Evolutionary conservation across 768 basidiomycete genomes (phyloP), one percentile per base, ranked within the genome.

Genomic region (Lactifluus piperatus): DNA sequence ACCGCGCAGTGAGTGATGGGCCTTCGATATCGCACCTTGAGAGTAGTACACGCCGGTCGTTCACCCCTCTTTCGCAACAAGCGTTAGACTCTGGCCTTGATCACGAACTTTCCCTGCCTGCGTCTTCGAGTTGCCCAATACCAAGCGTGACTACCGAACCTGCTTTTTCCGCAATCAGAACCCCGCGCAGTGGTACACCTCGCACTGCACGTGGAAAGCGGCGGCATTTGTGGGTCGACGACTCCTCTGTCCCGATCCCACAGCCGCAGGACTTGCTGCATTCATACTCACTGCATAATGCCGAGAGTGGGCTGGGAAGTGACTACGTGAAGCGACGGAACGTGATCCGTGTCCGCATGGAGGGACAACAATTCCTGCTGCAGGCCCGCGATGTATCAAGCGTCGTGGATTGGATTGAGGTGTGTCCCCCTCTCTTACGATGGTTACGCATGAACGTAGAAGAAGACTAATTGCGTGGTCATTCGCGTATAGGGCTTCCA

Each of bases 331-430:
- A 98, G 79, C 77, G 94, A 62, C 87, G 83, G 76, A 90, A 98
- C 70, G 95, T 98, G 46, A 93, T 98, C 34, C 79, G 97, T 22
- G 82, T 98, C 29, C 74, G 95, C 57, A 75, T 93, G 63, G 93
- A 97, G 70, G 97, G 95, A 13, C 91, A 98, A 75, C 97, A 99
- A 74, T 99, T 99, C 72, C 75, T 99, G 65, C 67, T 99, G 65
- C 95, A 99, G 73, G 90, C 91, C 3, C 81, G 78, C 51, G 86
- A 89, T 68, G 85, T 93, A 39, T 78, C 83, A 45, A 82, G 84
- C 27, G 94, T 97, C 1, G 91, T 98, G 55, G 83, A 87, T 54
- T 94, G 95, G 93, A 94, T 99, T 62, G 95, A 99, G 84, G 91
- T 92, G 65, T 57, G 76, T 67, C 8, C 24, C 34, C 27, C 20